Evolutionary conservation across 306 rosid species (phyloP), one percentile per base, ranked within the genome.

Genomic region (Inga laurina): DNA sequence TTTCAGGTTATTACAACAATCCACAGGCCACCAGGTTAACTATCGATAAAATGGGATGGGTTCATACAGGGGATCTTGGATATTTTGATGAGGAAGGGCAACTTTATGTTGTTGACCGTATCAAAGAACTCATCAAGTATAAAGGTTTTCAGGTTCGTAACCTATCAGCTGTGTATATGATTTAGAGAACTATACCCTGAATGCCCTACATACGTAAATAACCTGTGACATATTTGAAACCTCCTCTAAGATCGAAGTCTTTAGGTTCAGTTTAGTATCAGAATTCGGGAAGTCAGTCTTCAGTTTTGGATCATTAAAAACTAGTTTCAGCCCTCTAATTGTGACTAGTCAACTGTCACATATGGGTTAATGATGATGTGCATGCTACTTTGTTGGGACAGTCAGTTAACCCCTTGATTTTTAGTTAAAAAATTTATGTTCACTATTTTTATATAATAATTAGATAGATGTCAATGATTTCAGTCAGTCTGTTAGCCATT

Each of bases 51-150:
- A 81, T 82, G 37, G 97, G 97, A 8, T 96, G 97, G 97, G 92
- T 93, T 51, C 99, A 92, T 87, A 96, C 99, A 0, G 99, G 99
- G 82, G 99, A 96, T 89, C 94, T 96, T 43, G 99, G 99, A 87
- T 96, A 93, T 77, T 88, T 96, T 76, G 93, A 96, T 74, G 97
- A 85, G 79, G 88, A 87, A 1, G 98, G 99, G 44, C 82, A 86
- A 16, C 93, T 96, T 82, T 93, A 61, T 88, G 97, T 93, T 51
- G 98, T 96, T 79, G 99, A 96, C 72, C 91, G 99, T 73, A 90
- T 96, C 75, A 96, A 96, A 86, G 99, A 96, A 86, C 93, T 96
- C 81, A 93, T 96, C 79, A 96, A 96, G 89, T 96, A 88, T 83
- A 93, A 96, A 87, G 99, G 99, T 30, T 96, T 86, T 81, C 99